Conservation (phyloP, 73 alveolate species). For the Strombidium stylifer region DNA sequence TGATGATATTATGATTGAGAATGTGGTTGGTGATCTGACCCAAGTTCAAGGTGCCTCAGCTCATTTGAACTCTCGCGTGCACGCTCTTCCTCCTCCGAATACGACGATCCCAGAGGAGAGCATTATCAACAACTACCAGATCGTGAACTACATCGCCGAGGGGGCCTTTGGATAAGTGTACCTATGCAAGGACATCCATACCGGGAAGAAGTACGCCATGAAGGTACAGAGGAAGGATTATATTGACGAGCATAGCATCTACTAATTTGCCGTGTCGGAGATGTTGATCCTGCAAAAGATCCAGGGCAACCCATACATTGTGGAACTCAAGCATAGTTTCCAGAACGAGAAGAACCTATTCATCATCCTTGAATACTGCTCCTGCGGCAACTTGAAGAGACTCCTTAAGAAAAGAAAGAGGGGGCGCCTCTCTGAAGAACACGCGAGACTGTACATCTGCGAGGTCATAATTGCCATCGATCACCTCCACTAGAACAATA, state of each 20-base stretch:
- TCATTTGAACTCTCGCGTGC: too few species aligned
- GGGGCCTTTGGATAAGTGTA: conserved; percentile 51
- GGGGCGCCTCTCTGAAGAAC: conserved; percentile 41
- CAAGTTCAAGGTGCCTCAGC: too few species aligned
- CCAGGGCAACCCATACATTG: conserved; percentile 64
- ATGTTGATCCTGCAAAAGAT: conserved; percentile 31
- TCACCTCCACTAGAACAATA: conserved; percentile 71
- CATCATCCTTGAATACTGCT: conserved; percentile 62
- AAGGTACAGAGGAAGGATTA: conserved; percentile 42
- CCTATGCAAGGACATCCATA: conserved; percentile 22
- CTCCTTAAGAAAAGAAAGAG: conserved; percentile 48
- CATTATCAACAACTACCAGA: neutral
- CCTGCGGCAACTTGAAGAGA: conserved; percentile 64
- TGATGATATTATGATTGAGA: too few species aligned
- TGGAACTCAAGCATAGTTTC: conserved; percentile 54
- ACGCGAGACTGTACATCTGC: conserved; percentile 57
- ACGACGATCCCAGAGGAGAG: neutral
- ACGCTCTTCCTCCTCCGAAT: too few species aligned
- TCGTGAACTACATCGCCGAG: conserved; percentile 10
- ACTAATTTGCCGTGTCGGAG: conserved; percentile 33
- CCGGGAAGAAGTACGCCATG: conserved; percentile 42
- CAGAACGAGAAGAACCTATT: conserved; percentile 56
- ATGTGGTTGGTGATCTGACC: too few species aligned
- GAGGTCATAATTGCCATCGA: conserved; percentile 71
- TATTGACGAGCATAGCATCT: conserved; percentile 27